A percentile compares a stretch with the other conserved stretches of the same genome.
Evolutionary conservation across 768 basidiomycete species (phyloP).

Genomic region (Trametes cingulata): DNA sequence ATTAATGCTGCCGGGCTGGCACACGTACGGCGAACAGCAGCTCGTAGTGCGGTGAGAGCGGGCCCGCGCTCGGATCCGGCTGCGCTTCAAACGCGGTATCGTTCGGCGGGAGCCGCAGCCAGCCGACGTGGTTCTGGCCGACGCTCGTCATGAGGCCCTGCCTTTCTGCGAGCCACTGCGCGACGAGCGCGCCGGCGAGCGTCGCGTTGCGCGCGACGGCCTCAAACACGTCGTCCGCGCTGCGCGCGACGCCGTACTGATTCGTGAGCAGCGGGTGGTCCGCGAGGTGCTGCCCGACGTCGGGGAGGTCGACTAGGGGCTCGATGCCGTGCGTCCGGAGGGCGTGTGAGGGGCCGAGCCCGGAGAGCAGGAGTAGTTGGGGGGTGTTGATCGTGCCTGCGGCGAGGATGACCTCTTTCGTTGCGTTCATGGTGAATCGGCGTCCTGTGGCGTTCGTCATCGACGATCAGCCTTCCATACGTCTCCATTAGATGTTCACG

Average conservation of each 20-base stretch:
- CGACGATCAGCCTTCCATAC: background rate
- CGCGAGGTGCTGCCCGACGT: constrained; percentile 32
- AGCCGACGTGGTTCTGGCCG: constrained; percentile 11
- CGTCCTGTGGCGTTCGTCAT: background rate
- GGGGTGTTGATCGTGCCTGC: constrained; percentile 25
- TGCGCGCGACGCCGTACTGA: constrained; percentile 17
- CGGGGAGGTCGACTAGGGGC: constrained; percentile 26
- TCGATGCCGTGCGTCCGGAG: constrained; percentile 26
- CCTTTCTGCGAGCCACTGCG: constrained; percentile 16
- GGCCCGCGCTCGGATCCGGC: constrained; percentile 19
- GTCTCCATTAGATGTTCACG: background rate
- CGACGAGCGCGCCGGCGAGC: background rate
- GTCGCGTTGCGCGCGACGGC: constrained; percentile 16
- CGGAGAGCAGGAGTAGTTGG: constrained; percentile 32
- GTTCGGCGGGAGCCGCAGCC: constrained; percentile 9
- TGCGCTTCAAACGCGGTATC: background rate
- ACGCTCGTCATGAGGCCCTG: constrained; percentile 13
- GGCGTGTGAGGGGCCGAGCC: constrained; percentile 28
- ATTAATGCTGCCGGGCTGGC: background rate
- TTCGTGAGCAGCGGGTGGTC: constrained; percentile 29
- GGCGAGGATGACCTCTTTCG: constrained; percentile 28
- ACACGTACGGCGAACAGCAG: constrained; percentile 8
- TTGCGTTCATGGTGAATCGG: constrained; percentile 14
- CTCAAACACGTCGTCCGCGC: constrained; percentile 15
- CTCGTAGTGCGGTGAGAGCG: constrained; percentile 17